phyloP scores from a whole-genome alignment of 441 rosid genomes.

The Jatropha multifida region DNA sequence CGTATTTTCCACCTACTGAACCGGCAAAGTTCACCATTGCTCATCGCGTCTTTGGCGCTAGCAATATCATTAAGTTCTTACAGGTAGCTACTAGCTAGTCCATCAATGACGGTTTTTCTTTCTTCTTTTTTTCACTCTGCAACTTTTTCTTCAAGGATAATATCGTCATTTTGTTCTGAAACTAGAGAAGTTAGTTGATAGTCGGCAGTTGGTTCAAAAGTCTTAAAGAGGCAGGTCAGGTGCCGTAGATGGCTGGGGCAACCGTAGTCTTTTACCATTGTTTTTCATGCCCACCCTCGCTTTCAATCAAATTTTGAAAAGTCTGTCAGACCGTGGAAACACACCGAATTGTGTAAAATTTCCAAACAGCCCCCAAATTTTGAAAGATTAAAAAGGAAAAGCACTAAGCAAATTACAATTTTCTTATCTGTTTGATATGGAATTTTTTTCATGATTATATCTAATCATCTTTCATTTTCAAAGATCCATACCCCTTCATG shows the following conservation, averaged over 20 bases:
- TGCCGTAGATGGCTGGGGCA: constrained; percentile 27
- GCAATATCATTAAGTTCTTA: constrained; percentile 68
- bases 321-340: not conserved
- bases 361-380: constrained; percentile 13
- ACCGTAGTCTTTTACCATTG: not conserved
- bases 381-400: not conserved
- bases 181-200: not conserved
- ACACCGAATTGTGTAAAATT: constrained; percentile 1
- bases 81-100: constrained; percentile 46
- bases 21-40: constrained; percentile 71
- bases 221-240: not conserved
- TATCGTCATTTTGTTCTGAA: not conserved
- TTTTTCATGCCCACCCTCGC: not conserved
- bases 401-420: not conserved
- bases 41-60: constrained; percentile 71
- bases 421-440: not conserved
- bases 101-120: not conserved
- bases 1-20: constrained; percentile 70
- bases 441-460: not conserved
- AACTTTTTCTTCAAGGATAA: not conserved
- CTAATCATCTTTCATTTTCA: not conserved
- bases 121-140: too few relatives aligned
- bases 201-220: constrained; percentile 1
- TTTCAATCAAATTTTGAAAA: constrained; percentile 10
- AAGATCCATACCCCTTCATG: not conserved